Conservation (phyloP, 75 land plant species). For the Azolla pinnata region DNA sequence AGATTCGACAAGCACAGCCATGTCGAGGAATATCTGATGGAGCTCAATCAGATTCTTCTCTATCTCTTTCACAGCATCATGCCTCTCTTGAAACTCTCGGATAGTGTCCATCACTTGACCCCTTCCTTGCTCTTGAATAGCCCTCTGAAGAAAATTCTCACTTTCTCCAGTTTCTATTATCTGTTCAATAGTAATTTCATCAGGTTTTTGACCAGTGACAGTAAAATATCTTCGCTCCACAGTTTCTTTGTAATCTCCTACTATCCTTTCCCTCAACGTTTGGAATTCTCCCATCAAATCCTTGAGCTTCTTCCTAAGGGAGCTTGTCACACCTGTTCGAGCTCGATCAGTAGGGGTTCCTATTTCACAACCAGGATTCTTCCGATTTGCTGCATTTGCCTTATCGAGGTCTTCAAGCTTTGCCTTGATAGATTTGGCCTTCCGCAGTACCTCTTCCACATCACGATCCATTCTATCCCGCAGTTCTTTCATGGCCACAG, state of each 20-base stretch:
- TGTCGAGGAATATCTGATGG: conserved; percentile 87
- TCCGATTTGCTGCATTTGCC: conserved; percentile 44
- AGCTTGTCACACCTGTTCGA: conserved; percentile 44
- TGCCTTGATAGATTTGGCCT: conserved; percentile 38
- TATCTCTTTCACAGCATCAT: conserved; percentile 68
- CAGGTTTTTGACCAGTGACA: conserved; percentile 59
- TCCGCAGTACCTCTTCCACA: conserved; percentile 42
- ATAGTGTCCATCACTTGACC: conserved; percentile 71
- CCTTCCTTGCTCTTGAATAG: conserved; percentile 63
- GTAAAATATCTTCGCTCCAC: conserved; percentile 70
- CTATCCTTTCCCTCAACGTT: conserved; percentile 47
- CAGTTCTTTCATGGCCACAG: conserved; percentile 49
- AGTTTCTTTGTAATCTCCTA: conserved; percentile 63
- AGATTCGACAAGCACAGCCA: conserved; percentile 84
- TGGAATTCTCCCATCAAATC: conserved; percentile 83
- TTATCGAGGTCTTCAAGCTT: conserved; percentile 61
- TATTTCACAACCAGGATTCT: conserved; percentile 36
- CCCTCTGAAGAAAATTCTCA: conserved; percentile 50
- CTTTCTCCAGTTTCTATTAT: conserved; percentile 63
- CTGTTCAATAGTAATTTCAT: conserved; percentile 59
- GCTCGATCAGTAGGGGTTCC: conserved; percentile 74
- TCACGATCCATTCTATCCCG: conserved; percentile 50
- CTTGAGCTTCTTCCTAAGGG: conserved; percentile 59
- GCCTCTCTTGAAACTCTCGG: conserved; percentile 72
- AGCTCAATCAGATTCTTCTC: conserved; percentile 76